Conservation (phyloP, 176 grass and related monocot species). For the Phoenix dactylifera region DNA sequence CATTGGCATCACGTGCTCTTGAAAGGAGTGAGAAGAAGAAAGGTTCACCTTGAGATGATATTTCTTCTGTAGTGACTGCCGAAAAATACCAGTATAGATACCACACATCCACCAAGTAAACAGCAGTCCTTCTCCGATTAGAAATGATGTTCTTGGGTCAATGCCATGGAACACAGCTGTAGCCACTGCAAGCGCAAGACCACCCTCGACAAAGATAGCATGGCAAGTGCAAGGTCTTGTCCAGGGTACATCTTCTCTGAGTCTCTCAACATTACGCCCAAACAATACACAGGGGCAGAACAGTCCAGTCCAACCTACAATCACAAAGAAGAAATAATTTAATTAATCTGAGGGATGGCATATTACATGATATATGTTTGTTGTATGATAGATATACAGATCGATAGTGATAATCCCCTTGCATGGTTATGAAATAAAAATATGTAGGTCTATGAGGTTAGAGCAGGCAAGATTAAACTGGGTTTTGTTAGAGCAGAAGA, state of each 20-base stretch:
- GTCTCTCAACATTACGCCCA: conserved; percentile 71
- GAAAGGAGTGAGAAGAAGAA: not conserved
- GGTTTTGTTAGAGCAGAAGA: no score
- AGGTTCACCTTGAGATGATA: conserved; percentile 80
- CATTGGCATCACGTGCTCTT: not conserved
- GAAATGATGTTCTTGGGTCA: conserved; percentile 66
- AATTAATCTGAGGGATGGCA: no score
- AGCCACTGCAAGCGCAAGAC: conserved; percentile 64
- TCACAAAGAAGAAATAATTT: conserved; percentile 6
- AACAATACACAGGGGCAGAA: conserved; percentile 90
- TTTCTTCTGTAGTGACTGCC: conserved; percentile 83
- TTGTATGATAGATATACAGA: no score
- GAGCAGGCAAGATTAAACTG: no score
- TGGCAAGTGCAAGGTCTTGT: conserved; percentile 78
- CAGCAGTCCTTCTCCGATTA: conserved; percentile 78
- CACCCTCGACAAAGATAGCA: conserved; percentile 85
- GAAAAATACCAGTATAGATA: conserved; percentile 77
- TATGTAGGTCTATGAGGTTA: no score
- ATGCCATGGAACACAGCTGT: conserved; percentile 77
- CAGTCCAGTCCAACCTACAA: conserved; percentile 70
- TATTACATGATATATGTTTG: no score
- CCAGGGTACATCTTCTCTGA: conserved; percentile 74
- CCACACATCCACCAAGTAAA: conserved; percentile 92
- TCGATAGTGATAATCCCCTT: no score
- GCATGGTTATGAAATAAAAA: no score